Percentiles rank a stretch among this genome's conserved stretches.
Evolutionary conservation across 306 rosid species (phyloP).

Genomic region (Gleditsia sinensis): DNA sequence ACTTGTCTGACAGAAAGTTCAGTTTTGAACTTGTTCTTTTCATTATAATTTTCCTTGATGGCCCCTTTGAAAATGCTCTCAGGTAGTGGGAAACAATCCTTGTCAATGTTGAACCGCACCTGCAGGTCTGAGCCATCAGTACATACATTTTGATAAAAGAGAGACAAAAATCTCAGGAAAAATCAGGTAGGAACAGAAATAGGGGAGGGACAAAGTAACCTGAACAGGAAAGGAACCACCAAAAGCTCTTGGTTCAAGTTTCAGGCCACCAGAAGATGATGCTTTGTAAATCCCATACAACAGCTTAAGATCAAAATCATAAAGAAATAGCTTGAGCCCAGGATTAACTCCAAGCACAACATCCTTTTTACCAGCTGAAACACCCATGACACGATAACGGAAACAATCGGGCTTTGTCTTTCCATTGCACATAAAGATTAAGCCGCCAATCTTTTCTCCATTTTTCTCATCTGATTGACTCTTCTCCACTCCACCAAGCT

Average conservation of each 20-base stretch:
- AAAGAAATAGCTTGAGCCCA: conserved; percentile 79
- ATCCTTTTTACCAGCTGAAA: conserved; percentile 63
- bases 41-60: conserved; percentile 75
- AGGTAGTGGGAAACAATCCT: conserved; percentile 78
- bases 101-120: conserved; percentile 72
- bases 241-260: conserved; percentile 84
- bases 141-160: conserved; percentile 21
- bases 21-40: conserved; percentile 67
- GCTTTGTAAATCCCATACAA: conserved; percentile 82
- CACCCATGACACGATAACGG: conserved; percentile 72
- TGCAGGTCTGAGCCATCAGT: conserved; percentile 47
- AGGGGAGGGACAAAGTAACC: conserved; percentile 44
- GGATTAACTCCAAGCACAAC: conserved; percentile 61
- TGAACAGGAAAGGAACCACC: conserved; percentile 85
- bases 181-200: neutral
- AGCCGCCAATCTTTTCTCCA: conserved; percentile 67
- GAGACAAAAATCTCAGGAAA: conserved; percentile 10
- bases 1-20: conserved; percentile 85
- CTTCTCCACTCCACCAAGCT: conserved; percentile 35
- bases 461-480: conserved; percentile 35
- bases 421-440: conserved; percentile 88
- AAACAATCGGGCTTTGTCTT: conserved; percentile 95
- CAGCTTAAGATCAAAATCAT: conserved; percentile 83
- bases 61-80: conserved; percentile 83
- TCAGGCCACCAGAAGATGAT: conserved; percentile 80